phyloP scores from a whole-genome alignment of 306 rosid species.

The Corylus avellana region DNA sequence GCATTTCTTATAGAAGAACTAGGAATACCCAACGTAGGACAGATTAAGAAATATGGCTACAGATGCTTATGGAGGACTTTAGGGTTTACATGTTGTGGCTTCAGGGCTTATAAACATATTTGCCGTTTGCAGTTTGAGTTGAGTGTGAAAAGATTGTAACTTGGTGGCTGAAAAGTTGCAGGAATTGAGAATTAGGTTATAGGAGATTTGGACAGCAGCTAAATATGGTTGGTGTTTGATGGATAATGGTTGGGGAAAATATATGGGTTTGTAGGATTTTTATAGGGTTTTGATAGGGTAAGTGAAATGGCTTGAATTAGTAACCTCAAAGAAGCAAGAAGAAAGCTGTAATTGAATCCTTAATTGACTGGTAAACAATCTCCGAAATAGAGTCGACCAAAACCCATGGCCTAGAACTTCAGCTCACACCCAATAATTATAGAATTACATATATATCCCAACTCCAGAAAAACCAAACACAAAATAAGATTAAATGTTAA shows the following conservation, averaged over 20 bases:
- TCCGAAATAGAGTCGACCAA: too few relatives aligned
- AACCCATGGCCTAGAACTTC: too few relatives aligned
- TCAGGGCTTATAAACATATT: background rate
- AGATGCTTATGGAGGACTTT: background rate
- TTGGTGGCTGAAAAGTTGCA: background rate
- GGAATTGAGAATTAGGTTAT: background rate
- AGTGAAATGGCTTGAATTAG: background rate
- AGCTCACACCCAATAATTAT: too few relatives aligned
- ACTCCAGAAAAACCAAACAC: background rate
- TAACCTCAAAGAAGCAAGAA: background rate
- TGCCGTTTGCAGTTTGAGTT: background rate
- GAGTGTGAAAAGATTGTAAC: background rate
- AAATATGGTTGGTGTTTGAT: too few relatives aligned
- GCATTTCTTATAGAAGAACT: conserved; percentile 6
- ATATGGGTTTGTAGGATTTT: too few relatives aligned
- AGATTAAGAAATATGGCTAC: too few relatives aligned
- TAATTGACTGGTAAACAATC: too few relatives aligned
- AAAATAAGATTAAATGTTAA: background rate
- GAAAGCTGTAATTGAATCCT: background rate
- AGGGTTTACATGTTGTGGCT: background rate
- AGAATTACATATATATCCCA: background rate
- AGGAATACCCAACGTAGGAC: background rate
- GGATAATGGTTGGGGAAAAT: too few relatives aligned
- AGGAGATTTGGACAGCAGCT: too few relatives aligned
- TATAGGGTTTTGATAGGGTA: background rate